These are phyloP conservation scores for Dactylorhiza incarnata DNA, from an alignment of 106 monocot genomes.

Conservation along the genomic window DNA sequence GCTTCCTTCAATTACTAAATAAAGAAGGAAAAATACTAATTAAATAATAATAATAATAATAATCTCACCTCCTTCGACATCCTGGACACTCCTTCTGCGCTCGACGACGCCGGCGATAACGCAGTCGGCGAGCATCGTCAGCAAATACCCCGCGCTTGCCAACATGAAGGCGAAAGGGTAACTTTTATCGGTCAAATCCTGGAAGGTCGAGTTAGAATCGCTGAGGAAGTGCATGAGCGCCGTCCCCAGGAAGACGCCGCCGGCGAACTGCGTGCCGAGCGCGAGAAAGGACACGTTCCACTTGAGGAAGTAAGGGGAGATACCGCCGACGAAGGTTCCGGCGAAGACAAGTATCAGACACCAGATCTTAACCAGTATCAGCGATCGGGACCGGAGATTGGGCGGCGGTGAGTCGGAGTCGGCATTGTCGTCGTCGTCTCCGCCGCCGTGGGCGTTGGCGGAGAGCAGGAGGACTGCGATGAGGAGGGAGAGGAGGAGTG, in stretches of 20 bases:
- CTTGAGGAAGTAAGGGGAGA: slow-evolving; percentile 72
- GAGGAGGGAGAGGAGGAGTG: slow-evolving; percentile 5
- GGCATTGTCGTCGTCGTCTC: slow-evolving; percentile 18
- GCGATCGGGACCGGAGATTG: slow-evolving; percentile 35
- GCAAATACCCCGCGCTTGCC: slow-evolving; percentile 47
- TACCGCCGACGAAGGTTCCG: slow-evolving; percentile 55
- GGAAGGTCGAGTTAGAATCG: slow-evolving; percentile 66
- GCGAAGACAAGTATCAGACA: slow-evolving; percentile 60
- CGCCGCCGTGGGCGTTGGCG: slow-evolving; percentile 9
- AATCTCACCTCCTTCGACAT: slow-evolving; percentile 5
- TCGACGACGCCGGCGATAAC: slow-evolving; percentile 24
- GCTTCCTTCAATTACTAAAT: background rate
- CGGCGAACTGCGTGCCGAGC: slow-evolving; percentile 81
- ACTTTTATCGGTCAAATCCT: slow-evolving; percentile 32
- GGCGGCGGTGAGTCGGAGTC: slow-evolving; percentile 17
- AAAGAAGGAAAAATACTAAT: too few species aligned
- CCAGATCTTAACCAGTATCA: slow-evolving; percentile 58
- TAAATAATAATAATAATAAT: too few species aligned
- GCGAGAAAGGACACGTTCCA: slow-evolving; percentile 73
- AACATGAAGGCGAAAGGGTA: slow-evolving; percentile 88
- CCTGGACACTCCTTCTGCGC: slow-evolving; percentile 9
- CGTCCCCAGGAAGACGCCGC: slow-evolving; percentile 87
- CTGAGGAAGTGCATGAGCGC: slow-evolving; percentile 83
- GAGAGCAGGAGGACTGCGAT: slow-evolving; percentile 15
- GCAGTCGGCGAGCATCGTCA: slow-evolving; percentile 72